Evolutionary conservation across 2,329 filamentous ascomycete genomes (phyloP).

Genomic region (Aspergillus phoenicis): DNA sequence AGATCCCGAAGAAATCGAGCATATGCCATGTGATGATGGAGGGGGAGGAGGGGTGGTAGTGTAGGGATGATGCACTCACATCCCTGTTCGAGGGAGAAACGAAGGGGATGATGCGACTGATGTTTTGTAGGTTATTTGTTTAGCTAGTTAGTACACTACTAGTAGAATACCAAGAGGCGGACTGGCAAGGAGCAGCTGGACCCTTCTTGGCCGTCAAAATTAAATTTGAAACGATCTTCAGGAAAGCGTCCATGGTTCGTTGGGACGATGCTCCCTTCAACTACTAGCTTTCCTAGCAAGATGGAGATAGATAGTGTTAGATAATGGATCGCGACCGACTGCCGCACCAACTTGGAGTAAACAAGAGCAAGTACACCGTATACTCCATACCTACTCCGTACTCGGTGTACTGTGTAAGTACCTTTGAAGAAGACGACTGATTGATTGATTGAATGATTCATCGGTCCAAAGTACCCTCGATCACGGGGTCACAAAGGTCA

Average conservation of each 20-base stretch:
- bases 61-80: not conserved
- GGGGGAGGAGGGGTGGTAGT: not conserved
- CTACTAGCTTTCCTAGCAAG: not conserved
- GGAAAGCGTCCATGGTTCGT: not conserved
- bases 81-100: not conserved
- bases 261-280: not conserved
- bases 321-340: not conserved
- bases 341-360: no score
- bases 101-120: not conserved
- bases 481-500: not conserved
- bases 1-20: not conserved
- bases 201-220: not conserved
- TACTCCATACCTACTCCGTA: no score
- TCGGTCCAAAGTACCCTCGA: not conserved
- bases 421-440: no score
- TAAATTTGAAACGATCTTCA: not conserved
- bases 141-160: not conserved
- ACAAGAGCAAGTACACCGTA: no score
- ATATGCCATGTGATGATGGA: not conserved
- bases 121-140: not conserved
- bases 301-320: not conserved
- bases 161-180: not conserved
- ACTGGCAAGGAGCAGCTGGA: not conserved
- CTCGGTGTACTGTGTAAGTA: no score
- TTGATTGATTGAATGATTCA: no score